Evolutionary conservation across 805 yeast species (phyloP).

Genomic region (Saccharomycopsis sp.): DNA sequence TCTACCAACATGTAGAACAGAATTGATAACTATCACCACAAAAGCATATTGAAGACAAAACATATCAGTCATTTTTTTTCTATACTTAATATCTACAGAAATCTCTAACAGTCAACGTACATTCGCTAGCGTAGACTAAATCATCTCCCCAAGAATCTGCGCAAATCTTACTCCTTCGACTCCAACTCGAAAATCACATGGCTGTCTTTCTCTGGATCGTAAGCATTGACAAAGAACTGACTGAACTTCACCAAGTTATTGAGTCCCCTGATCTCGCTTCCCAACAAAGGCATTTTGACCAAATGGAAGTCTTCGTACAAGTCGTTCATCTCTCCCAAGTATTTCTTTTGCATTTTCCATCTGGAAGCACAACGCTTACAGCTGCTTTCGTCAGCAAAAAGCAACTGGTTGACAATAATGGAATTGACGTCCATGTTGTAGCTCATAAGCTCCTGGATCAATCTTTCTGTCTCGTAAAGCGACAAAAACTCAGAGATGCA

Average conservation of each 20-base stretch:
- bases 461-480: slow-evolving; percentile 92
- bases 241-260: slow-evolving; percentile 81
- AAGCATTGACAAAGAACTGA: slow-evolving; percentile 69
- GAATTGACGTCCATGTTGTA: slow-evolving; percentile 96
- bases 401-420: slow-evolving; percentile 88
- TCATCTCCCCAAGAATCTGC: too few species aligned
- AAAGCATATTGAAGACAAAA: too few species aligned
- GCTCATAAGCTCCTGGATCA: slow-evolving; percentile 92
- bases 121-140: too few species aligned
- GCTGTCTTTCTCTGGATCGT: slow-evolving; percentile 56
- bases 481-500: slow-evolving; percentile 97
- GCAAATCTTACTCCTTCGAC: slow-evolving; percentile 22
- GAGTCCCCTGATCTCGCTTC: slow-evolving; percentile 91
- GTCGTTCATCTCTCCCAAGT: slow-evolving; percentile 91
- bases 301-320: slow-evolving; percentile 95
- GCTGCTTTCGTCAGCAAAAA: slow-evolving; percentile 72
- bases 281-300: slow-evolving; percentile 91
- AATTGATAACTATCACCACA: too few species aligned
- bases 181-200: slow-evolving; percentile 31
- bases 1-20: too few species aligned
- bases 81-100: too few species aligned
- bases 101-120: too few species aligned
- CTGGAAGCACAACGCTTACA: slow-evolving; percentile 91
- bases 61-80: too few species aligned
- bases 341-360: slow-evolving; percentile 93